Conservation (phyloP, 352 stramenopile genomes). For the Phytophthora pseudosyringae region DNA sequence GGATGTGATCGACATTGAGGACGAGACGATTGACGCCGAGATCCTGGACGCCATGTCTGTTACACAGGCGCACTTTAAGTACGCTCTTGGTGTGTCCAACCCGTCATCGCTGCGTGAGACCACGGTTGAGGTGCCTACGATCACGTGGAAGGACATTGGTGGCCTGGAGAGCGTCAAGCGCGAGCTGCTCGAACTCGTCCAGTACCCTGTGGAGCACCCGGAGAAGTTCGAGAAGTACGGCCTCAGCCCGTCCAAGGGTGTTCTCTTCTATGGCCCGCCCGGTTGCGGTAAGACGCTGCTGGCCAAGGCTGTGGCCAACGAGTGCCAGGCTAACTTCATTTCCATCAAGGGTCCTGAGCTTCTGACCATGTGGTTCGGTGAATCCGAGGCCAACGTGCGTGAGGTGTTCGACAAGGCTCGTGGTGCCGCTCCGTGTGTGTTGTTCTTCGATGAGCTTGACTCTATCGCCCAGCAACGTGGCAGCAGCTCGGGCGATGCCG, state of each 20-base stretch:
- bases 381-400: constrained; percentile 98
- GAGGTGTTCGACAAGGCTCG: constrained; percentile 99
- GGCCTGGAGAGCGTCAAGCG: constrained; percentile 98
- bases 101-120: constrained; percentile 98
- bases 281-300: constrained; percentile 99
- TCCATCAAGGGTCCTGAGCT: constrained; percentile 99
- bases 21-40: constrained; percentile 99
- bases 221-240: constrained; percentile 99
- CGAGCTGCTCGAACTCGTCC: constrained; percentile 98
- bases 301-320: constrained; percentile 99
- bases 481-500: constrained; percentile 94
- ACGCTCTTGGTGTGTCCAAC: constrained; percentile 98
- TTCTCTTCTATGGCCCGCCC: constrained; percentile 99
- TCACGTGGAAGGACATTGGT: constrained; percentile 99
- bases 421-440: constrained; percentile 96
- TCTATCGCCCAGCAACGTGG: constrained; percentile 98
- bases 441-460: constrained; percentile 99
- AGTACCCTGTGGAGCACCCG: constrained; percentile 99
- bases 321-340: constrained; percentile 99
- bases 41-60: constrained; percentile 99
- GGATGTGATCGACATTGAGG: constrained; percentile 99
- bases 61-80: constrained; percentile 99
- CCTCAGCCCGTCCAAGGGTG: constrained; percentile 94
- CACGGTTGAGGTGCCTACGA: constrained; percentile 98
- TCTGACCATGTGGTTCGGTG: constrained; percentile 99